Conservation (phyloP, 805 yeast genomes). For the Kodamaea fukazawae region DNA sequence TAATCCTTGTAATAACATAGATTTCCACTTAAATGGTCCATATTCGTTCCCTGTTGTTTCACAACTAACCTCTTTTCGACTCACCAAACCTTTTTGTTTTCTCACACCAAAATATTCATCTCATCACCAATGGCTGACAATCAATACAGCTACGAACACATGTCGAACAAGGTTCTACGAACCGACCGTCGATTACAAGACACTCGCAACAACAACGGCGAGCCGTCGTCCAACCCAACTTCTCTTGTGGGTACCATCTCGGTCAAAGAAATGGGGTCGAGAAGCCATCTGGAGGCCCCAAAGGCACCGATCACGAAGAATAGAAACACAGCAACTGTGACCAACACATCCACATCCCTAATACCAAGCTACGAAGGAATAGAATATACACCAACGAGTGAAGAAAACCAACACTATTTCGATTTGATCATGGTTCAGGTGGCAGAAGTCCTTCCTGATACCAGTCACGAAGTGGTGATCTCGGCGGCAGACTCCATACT, state of each 20-base stretch:
- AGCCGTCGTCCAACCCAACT: slow-evolving; percentile 58
- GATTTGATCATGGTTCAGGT: slow-evolving; percentile 62
- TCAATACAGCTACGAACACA: slow-evolving; percentile 61
- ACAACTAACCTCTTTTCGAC: no score
- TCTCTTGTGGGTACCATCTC: slow-evolving; percentile 70
- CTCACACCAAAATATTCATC: slow-evolving; percentile 1
- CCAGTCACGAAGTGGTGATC: slow-evolving; percentile 67
- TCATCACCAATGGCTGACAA: slow-evolving; percentile 10
- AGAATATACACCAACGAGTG: slow-evolving; percentile 61
- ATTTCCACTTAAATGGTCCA: no score
- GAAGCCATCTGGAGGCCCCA: slow-evolving; percentile 23
- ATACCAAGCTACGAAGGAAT: slow-evolving; percentile 37
- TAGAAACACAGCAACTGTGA: slow-evolving; percentile 4
- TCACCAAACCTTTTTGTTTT: no score
- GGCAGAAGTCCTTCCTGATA: slow-evolving; percentile 58
- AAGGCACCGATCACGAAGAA: slow-evolving; percentile 7
- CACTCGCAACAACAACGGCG: slow-evolving; percentile 36
- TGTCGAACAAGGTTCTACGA: slow-evolving; percentile 72
- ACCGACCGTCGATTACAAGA: slow-evolving; percentile 26
- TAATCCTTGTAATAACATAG: no score
- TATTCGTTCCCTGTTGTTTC: no score
- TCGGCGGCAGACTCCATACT: slow-evolving; percentile 70
- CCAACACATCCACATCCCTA: background rate
- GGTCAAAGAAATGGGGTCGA: slow-evolving; percentile 66
- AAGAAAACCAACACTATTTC: slow-evolving; percentile 49